phyloP scores from a whole-genome alignment of 495 filamentous ascomycete genomes.

The Talaromyces ruber region DNA sequence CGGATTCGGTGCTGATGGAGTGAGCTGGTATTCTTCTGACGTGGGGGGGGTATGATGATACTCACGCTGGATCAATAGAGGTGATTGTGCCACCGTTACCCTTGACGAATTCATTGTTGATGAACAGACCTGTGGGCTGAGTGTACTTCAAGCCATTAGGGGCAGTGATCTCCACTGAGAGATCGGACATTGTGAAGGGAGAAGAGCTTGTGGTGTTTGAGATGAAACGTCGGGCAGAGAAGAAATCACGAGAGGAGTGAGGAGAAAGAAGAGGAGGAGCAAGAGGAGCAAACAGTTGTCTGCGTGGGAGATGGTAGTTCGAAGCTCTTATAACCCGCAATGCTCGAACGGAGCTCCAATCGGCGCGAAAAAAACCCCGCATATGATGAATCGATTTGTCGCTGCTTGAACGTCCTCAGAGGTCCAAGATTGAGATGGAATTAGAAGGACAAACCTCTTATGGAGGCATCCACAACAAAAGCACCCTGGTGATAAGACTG shows the following conservation, averaged over 20 bases:
- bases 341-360: not conserved
- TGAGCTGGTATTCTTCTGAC: not conserved
- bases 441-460: not conserved
- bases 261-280: not conserved
- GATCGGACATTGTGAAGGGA: conserved; percentile 9
- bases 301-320: not conserved
- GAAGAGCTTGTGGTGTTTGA: not conserved
- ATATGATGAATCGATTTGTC: not conserved
- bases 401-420: not conserved
- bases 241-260: not conserved
- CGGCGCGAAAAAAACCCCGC: not conserved
- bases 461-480: not conserved
- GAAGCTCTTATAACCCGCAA: not conserved
- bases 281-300: not conserved
- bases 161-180: conserved; percentile 64
- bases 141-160: conserved; percentile 84
- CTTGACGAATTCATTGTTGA: conserved; percentile 88
- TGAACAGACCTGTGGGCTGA: conserved; percentile 77
- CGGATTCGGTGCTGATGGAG: conserved; percentile 50
- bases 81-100: conserved; percentile 63
- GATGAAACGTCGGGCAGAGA: not conserved
- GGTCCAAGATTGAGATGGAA: not conserved
- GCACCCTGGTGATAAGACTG: not conserved
- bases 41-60: conserved; percentile 14
- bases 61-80: conserved; percentile 72